Base-by-base conservation (phyloP, 805 yeast genomes). In the Pichia sporocuriosa region DNA sequence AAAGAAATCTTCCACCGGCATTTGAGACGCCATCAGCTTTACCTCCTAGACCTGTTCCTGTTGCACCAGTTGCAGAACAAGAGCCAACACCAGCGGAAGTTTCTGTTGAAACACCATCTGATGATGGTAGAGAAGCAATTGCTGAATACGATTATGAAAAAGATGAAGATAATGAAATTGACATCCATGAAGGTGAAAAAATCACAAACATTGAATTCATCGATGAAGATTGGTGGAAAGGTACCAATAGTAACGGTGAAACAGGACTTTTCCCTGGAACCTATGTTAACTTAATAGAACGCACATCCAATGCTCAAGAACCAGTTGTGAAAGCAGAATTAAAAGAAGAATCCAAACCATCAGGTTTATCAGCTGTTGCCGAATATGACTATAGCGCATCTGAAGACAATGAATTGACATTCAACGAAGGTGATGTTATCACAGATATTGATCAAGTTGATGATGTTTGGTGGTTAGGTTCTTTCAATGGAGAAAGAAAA, bases 401-500 rank as follows among this genome's bases (percentile, higher is more conserved):
- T 22, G 98, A 93, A 64, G 95, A 83, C 49, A 93, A 89, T 57
- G 98, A 93, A 65, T 70, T 93, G 45, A 73, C 78, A 3, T 93
- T 93, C 61, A 73, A 68, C 20, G 96, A 86, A 58, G 94, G 90
- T 40, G 97, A 87, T 52, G 55, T 70, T 45, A 87, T 93, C 48
- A 68, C 77, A 16, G 84, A 87, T 45, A 83, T 93, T 48, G 95
- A 88, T 53, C 84, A 85, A 61, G 83, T 85, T 15, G 95, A 88
- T 54, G 96, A 86, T 35, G 96, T 86, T 59, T 93, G 98, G 98
- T 93, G 97, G 97, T 70, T 83, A 41, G 98, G 98, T 39, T 79
- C 76, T 47, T 71, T 81, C 52, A 66, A 78, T 25, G 96, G 96
- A 34, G 83, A 78, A 51, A 72, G 75, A 51, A 93, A 93, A 44